Percentiles rank a stretch among this genome's conserved stretches.
These are phyloP conservation scores for Zygnema cylindricum DNA, from an alignment of 139 green algal species.

Conservation along the genomic window DNA sequence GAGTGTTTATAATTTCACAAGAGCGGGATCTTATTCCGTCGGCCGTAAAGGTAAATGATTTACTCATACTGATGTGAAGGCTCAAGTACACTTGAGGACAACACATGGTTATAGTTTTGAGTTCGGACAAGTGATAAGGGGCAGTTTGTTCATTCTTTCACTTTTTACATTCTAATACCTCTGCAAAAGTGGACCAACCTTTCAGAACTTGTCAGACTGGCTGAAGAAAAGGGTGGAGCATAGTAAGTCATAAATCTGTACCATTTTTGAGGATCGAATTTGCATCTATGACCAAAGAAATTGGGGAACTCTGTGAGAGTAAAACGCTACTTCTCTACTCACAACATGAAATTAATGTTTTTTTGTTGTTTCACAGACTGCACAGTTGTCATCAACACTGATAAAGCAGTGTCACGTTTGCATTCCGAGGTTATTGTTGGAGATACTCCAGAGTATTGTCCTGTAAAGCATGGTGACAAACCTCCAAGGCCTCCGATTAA, in stretches of 20 bases:
- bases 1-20: neutral
- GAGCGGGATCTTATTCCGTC: neutral
- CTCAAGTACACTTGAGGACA: too few species aligned
- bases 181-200: neutral
- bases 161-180: neutral
- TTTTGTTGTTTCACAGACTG: conserved; percentile 1
- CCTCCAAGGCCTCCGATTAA: conserved; percentile 1
- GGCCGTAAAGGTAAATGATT: neutral
- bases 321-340: too few species aligned
- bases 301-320: too few species aligned
- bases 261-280: too few species aligned
- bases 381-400: conserved; percentile 27
- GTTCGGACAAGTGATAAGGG: too few species aligned
- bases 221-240: too few species aligned
- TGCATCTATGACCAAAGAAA: too few species aligned
- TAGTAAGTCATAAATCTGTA: too few species aligned
- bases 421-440: conserved; percentile 2
- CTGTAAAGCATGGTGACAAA: neutral
- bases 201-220: neutral
- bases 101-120: too few species aligned
- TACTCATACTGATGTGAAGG: too few species aligned
- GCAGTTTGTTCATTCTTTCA: neutral
- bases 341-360: neutral
- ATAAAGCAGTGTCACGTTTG: conserved; percentile 12
- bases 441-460: neutral